These are phyloP conservation scores for Macaranga tanarius DNA, from an alignment of 441 rosid species.

Conservation along the genomic window DNA sequence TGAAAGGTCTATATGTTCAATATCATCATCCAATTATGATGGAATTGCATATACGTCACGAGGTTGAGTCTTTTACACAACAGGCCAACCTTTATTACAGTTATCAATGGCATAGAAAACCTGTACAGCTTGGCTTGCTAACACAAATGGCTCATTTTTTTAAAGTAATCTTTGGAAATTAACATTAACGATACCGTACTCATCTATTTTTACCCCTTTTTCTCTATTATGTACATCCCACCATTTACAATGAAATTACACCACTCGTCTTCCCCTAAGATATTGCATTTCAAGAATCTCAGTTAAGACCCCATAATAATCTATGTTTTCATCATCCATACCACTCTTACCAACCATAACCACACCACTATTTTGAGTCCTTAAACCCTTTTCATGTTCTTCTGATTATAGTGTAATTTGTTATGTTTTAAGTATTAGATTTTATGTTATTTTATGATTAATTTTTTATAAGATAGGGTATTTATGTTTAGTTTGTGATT, in stretches of 20 bases:
- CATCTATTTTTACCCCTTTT: background rate
- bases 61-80: background rate
- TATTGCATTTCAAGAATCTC: background rate
- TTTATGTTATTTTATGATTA: too few species aligned
- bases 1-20: background rate
- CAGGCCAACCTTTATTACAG: background rate
- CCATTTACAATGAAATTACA: conserved; percentile 39
- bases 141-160: background rate
- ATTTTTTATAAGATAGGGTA: too few species aligned
- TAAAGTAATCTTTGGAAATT: background rate
- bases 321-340: background rate
- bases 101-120: background rate
- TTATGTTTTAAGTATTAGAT: too few species aligned
- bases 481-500: too few species aligned
- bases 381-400: background rate
- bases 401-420: too few species aligned
- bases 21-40: background rate
- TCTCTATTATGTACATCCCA: background rate
- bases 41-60: background rate
- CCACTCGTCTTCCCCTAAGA: background rate
- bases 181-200: background rate
- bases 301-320: too few species aligned
- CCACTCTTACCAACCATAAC: background rate
- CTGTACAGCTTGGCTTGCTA: too few species aligned
- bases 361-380: background rate